Percentiles rank a stretch among this genome's conserved stretches.
phyloP scores from a whole-genome alignment of 257 asterid species.

The Thymus mandschuricus region DNA sequence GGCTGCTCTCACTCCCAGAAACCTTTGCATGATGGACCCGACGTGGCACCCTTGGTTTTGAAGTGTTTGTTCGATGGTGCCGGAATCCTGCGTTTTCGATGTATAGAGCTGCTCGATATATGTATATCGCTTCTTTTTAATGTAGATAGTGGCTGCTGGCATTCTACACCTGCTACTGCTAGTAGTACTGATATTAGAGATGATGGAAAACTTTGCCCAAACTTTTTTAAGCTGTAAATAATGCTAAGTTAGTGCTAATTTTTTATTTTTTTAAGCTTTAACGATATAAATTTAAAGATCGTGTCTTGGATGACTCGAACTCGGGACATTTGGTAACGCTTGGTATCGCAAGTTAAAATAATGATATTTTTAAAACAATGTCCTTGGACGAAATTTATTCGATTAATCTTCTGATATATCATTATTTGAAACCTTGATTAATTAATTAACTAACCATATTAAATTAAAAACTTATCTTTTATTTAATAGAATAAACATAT shows the following conservation, averaged over 20 bases:
- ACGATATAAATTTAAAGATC: too few relatives aligned
- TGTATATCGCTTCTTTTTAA: not conserved
- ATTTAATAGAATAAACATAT: too few relatives aligned
- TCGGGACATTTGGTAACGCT: too few relatives aligned
- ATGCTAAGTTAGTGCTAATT: slow-evolving; percentile 6
- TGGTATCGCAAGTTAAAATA: too few relatives aligned
- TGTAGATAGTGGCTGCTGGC: slow-evolving; percentile 20
- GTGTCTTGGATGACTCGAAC: too few relatives aligned
- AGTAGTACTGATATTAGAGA: not conserved
- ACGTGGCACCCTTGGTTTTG: slow-evolving; percentile 99
- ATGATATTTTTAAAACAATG: too few relatives aligned
- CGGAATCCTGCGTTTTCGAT: not conserved
- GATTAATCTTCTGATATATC: too few relatives aligned
- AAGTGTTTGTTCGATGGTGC: not conserved
- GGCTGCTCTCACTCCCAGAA: slow-evolving; percentile 90
- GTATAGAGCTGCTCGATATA: slow-evolving; percentile 24
- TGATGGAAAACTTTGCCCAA: not conserved
- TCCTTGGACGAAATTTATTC: too few relatives aligned
- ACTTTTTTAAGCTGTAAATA: slow-evolving; percentile 24
- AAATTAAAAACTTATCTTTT: too few relatives aligned
- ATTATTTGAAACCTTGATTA: too few relatives aligned
- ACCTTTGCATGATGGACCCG: slow-evolving; percentile 99
- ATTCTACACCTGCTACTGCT: not conserved
- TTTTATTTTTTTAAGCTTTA: too few relatives aligned
- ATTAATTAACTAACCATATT: too few relatives aligned